Evolutionary conservation across 2,329 filamentous ascomycete genomes (phyloP), one percentile per base, ranked within the genome.

Genomic region (Aspergillus novofumigatus): DNA sequence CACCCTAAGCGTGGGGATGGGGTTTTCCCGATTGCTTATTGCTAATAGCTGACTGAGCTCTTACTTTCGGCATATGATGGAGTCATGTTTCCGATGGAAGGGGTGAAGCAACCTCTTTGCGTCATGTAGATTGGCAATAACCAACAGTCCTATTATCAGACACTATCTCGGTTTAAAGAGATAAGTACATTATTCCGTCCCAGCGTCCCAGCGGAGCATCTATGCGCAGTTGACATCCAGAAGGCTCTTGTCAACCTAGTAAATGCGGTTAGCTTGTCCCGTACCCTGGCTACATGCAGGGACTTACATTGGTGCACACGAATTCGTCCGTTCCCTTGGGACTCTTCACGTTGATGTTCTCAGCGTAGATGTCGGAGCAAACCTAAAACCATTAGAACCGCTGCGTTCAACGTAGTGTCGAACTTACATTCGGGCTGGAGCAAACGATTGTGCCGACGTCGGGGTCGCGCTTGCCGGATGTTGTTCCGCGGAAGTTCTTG

Each of bases 401-500:
- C 4, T 41, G 6, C 3, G 41, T 21, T 1, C 2, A 2, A 3
- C 3, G 17, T 1, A 21, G 17, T 20, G 6, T 8, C 49, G 26
- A 59, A 72, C 81, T 78, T 26, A 83, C 83, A 20, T 69, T 72
- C 2, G 72, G 68, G 53, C 77, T 80, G 44, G 78, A 80, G 58
- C 80, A 82, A 8, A 80, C 76, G 54, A 82, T 72, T 1, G 73
- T 79, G 9, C 76, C 78, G 28, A 80, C 77, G 32, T 76, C 60
- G 1, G 78, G 78, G 21, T 77, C 70, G 50, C 77, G 66, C 50
- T 75, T 76, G 5, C 66, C 73, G 14, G 75, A 79, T 2, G 83
- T 85, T 1, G 75, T 81, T 0, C 84, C 84, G 23, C 71, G 70
- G 66, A 87, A 81, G 61, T 86, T 81, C 58, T 76, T 81, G 65